These are phyloP conservation scores for Saccharomyces hybrid DNA, from an alignment of 1,139 yeast genomes.

Conservation along the genomic window DNA sequence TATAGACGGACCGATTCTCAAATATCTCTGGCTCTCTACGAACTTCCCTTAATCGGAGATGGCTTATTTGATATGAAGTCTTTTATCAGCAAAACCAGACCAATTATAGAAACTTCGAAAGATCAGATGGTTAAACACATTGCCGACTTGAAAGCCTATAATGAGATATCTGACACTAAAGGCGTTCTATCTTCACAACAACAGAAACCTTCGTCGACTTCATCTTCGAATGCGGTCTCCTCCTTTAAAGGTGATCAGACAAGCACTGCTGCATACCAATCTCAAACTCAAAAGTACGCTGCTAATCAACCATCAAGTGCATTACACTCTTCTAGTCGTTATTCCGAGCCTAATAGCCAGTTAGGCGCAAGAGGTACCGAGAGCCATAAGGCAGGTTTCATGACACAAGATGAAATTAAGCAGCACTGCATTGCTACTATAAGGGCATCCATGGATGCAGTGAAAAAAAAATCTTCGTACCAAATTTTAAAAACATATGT, in stretches of 20 bases:
- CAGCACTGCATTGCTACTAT: conserved; percentile 27
- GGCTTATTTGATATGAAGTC: conserved; percentile 15
- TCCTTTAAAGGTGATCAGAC: background rate
- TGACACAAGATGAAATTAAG: conserved; percentile 27
- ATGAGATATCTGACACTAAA: conserved; percentile 3
- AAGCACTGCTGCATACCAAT: background rate
- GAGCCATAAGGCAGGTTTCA: conserved; percentile 11
- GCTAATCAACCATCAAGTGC: background rate
- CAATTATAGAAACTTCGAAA: conserved; percentile 16
- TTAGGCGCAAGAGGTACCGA: background rate
- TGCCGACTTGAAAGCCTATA: conserved; percentile 10
- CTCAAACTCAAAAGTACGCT: background rate
- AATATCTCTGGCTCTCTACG: conserved; percentile 6
- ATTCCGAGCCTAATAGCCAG: background rate
- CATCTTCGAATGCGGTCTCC: background rate
- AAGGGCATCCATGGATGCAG: conserved; percentile 22
- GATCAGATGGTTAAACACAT: conserved; percentile 10
- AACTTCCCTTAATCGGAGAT: conserved; percentile 13
- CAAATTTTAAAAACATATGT: conserved; percentile 30
- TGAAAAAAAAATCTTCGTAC: conserved; percentile 25
- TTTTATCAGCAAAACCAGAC: conserved; percentile 11
- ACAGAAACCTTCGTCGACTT: background rate
- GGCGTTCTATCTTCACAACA: background rate
- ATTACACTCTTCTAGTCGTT: background rate
- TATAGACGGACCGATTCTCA: background rate